Conservation (phyloP, 1,284 basidiomycete genomes). For the Apiotrichum siamense region DNA sequence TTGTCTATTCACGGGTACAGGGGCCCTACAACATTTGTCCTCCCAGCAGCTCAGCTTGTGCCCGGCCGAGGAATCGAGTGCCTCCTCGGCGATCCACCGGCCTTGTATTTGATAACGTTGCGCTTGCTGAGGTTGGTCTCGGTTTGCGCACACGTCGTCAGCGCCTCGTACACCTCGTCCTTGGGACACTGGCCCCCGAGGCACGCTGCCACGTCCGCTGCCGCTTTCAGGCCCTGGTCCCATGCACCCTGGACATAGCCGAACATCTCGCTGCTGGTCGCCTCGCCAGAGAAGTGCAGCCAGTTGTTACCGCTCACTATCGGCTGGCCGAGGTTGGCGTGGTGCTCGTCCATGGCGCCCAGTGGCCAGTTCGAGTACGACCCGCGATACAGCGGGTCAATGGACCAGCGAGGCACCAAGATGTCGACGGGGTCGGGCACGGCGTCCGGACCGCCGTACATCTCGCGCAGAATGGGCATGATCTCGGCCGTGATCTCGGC, state of each 20-base stretch:
- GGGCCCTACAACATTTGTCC: too few relatives aligned
- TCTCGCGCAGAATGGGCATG: slow-evolving; percentile 54
- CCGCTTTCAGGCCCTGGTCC: slow-evolving; percentile 13
- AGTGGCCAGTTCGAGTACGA: slow-evolving; percentile 63
- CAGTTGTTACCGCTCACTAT: slow-evolving; percentile 2
- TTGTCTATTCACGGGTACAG: too few relatives aligned
- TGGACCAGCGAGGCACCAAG: slow-evolving; percentile 56
- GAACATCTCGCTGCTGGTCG: slow-evolving; percentile 11
- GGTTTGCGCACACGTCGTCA: slow-evolving; percentile 8
- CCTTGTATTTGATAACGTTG: background rate
- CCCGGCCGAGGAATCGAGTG: too few relatives aligned
- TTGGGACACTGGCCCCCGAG: slow-evolving; percentile 1
- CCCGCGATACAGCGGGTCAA: slow-evolving; percentile 58
- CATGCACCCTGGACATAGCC: slow-evolving; percentile 22
- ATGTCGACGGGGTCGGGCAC: slow-evolving; percentile 56
- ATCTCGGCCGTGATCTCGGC: slow-evolving; percentile 54
- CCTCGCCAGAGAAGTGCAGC: slow-evolving; percentile 20
- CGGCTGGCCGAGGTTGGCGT: slow-evolving; percentile 21
- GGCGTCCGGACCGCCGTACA: slow-evolving; percentile 55
- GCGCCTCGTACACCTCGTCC: slow-evolving; percentile 4
- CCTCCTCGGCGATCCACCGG: background rate
- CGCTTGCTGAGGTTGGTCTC: slow-evolving; percentile 1
- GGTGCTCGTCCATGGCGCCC: slow-evolving; percentile 22
- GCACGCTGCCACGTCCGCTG: slow-evolving; percentile 5
- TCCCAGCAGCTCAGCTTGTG: too few relatives aligned